phyloP scores from a whole-genome alignment of 2,329 filamentous ascomycete species.

The Chrysosporium queenslandicum region DNA sequence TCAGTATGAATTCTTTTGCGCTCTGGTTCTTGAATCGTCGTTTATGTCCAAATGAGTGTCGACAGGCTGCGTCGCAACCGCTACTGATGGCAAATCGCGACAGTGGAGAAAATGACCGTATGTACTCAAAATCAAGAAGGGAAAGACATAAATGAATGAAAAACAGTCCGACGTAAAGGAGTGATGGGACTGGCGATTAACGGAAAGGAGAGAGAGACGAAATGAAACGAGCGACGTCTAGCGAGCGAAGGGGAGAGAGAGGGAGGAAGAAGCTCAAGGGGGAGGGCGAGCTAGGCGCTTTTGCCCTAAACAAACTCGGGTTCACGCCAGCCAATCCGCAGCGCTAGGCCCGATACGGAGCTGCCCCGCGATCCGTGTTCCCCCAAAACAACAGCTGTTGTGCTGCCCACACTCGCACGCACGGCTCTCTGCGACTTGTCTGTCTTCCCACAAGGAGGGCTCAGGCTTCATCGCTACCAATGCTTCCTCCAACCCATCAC shows the following conservation, averaged over 20 bases:
- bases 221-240: constrained; percentile 8
- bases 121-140: not conserved
- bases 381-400: not conserved
- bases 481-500: not conserved
- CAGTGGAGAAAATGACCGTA: not conserved
- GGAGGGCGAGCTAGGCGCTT: not conserved
- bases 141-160: not conserved
- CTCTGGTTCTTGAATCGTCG: no score
- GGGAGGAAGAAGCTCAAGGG: not conserved
- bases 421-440: not conserved
- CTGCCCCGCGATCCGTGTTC: not conserved
- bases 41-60: not conserved
- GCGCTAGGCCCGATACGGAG: not conserved
- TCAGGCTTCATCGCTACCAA: not conserved
- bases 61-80: not conserved
- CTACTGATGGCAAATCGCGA: not conserved
- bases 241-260: not conserved
- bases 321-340: not conserved
- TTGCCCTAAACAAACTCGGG: not conserved
- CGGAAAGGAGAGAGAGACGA: not conserved
- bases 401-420: not conserved
- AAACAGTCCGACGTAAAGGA: constrained; percentile 5
- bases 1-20: no score
- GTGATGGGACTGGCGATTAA: not conserved
- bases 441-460: not conserved